A percentile compares a stretch with the other conserved stretches of the same genome.
Evolutionary conservation across 768 basidiomycete species (phyloP).

Genomic region (Termitomyces sp.): DNA sequence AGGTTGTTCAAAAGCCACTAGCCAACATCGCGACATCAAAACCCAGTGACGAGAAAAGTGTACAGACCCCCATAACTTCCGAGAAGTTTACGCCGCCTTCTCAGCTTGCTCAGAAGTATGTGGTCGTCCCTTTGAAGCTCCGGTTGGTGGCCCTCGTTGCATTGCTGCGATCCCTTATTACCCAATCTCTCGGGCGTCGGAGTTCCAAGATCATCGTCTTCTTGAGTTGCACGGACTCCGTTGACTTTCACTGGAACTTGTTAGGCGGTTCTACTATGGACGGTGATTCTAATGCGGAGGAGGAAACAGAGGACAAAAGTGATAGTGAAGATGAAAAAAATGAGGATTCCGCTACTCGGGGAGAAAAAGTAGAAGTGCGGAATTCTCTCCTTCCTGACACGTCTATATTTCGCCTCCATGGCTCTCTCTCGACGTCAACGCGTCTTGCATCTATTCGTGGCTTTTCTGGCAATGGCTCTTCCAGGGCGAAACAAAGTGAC

Average conservation of each 20-base stretch:
- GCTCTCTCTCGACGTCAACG: conserved; percentile 76
- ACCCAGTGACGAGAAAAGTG: conserved; percentile 10
- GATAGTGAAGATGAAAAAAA: conserved; percentile 21
- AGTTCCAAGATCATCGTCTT: conserved; percentile 88
- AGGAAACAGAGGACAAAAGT: conserved; percentile 16
- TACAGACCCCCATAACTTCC: conserved; percentile 16
- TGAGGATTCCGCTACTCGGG: conserved; percentile 15
- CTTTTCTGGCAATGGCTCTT: conserved; percentile 52
- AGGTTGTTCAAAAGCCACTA: conserved; percentile 36
- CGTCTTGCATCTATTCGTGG: conserved; percentile 80
- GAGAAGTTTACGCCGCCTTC: conserved; percentile 90
- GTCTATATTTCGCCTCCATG: conserved; percentile 85
- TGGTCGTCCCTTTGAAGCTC: conserved; percentile 86
- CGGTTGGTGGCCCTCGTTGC: conserved; percentile 91
- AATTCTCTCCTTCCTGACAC: conserved; percentile 81
- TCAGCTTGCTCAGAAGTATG: conserved; percentile 87
- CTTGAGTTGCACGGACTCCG: conserved; percentile 94
- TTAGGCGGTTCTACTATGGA: conserved; percentile 72
- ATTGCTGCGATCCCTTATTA: conserved; percentile 74
- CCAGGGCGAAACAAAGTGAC: conserved; percentile 20
- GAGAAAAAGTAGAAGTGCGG: conserved; percentile 48
- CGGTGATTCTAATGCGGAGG: conserved; percentile 19
- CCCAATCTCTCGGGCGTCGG: conserved; percentile 46
- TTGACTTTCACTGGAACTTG: conserved; percentile 93
- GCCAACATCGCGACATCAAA: conserved; percentile 9